Conservation (phyloP, 257 asterid species). For the Solanum neorickii region DNA sequence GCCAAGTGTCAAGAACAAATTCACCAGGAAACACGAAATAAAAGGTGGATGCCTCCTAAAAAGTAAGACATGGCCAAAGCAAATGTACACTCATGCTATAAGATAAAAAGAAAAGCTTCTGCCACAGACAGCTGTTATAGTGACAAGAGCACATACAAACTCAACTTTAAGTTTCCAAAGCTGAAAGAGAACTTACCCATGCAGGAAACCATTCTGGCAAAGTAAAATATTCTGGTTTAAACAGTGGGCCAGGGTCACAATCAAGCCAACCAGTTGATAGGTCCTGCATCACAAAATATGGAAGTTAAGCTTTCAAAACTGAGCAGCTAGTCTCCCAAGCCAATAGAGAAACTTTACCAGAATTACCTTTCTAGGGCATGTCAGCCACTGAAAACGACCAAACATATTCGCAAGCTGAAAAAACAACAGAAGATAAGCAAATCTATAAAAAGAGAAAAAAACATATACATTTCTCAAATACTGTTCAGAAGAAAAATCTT, state of each 20-base stretch:
- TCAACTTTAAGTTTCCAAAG: background rate
- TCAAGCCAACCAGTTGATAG: conserved; percentile 91
- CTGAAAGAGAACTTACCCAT: conserved; percentile 42
- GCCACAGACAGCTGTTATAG: background rate
- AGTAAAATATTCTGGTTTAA: conserved; percentile 59
- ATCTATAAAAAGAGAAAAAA: background rate
- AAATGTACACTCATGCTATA: background rate
- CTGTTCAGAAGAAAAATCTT: background rate
- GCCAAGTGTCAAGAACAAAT: background rate
- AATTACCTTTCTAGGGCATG: conserved; percentile 93
- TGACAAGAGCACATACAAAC: background rate
- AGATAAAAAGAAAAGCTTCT: background rate
- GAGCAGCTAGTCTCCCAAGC: background rate
- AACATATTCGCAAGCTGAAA: conserved; percentile 77
- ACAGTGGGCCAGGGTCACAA: conserved; percentile 85
- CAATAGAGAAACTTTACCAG: background rate
- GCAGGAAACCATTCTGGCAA: conserved; percentile 64
- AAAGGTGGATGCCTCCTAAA: background rate
- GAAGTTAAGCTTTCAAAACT: background rate
- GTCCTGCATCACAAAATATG: conserved; percentile 40
- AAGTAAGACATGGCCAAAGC: background rate
- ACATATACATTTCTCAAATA: background rate
- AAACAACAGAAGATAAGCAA: background rate
- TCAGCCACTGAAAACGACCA: conserved; percentile 85
- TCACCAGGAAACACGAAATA: background rate